Percentiles rank a stretch among this genome's conserved stretches.
phyloP scores from a whole-genome alignment of 345 rosid species.

The Eucalyptus pauciflora region DNA sequence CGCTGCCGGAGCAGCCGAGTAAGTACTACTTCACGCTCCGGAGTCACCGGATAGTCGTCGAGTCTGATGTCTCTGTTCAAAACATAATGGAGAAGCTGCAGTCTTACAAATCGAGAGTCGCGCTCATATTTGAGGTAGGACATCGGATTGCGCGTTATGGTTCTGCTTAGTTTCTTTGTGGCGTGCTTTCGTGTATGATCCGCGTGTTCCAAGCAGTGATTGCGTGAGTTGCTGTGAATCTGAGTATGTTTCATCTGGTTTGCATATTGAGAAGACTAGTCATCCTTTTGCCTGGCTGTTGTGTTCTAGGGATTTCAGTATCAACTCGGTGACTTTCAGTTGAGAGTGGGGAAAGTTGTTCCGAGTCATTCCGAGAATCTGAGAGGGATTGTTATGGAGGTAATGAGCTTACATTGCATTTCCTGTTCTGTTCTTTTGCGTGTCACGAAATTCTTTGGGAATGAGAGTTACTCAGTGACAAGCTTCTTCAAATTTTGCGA shows the following conservation, averaged over 20 bases:
- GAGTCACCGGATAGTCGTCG: slow-evolving; percentile 55
- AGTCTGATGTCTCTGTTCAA: slow-evolving; percentile 76
- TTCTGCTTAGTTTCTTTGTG: neutral
- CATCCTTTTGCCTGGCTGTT: neutral
- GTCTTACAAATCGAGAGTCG: slow-evolving; percentile 69
- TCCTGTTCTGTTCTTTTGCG: neutral
- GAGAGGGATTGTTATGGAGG: slow-evolving; percentile 97
- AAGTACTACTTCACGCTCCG: slow-evolving; percentile 75
- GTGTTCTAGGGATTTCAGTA: slow-evolving; percentile 72
- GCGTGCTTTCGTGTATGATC: neutral
- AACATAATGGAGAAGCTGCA: slow-evolving; percentile 92
- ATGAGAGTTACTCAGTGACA: neutral
- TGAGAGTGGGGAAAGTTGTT: slow-evolving; percentile 87
- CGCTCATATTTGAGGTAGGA: slow-evolving; percentile 64
- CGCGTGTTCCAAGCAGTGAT: neutral
- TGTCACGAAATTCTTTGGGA: neutral
- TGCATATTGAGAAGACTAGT: neutral
- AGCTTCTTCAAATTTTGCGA: neutral
- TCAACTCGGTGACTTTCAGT: slow-evolving; percentile 75
- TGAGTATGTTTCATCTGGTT: neutral
- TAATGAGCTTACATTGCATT: slow-evolving; percentile 4
- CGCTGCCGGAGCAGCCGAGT: slow-evolving; percentile 64
- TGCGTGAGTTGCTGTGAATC: neutral
- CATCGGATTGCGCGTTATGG: neutral
- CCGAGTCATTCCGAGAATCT: slow-evolving; percentile 73